A percentile compares a stretch with the other conserved stretches of the same genome.
Evolutionary conservation across 179 eudicot species (phyloP).

Genomic region (Nepenthes alata): DNA sequence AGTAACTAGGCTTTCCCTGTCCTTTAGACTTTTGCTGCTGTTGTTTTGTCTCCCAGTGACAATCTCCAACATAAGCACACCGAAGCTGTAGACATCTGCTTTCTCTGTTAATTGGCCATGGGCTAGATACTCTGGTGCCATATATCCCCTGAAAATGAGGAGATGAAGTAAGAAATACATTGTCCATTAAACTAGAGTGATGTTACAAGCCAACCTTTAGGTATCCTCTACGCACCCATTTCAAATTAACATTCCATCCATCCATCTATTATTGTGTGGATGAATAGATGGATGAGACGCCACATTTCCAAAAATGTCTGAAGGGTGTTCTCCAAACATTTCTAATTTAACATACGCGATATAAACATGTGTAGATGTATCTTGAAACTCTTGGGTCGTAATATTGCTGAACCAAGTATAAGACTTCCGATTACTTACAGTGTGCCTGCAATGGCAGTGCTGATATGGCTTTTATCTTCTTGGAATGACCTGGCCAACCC

Average conservation of each 20-base stretch:
- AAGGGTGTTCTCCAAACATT: too few relatives aligned
- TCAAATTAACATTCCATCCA: too few relatives aligned
- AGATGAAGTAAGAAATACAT: not conserved
- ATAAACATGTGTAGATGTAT: too few relatives aligned
- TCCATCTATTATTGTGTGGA: too few relatives aligned
- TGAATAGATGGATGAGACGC: too few relatives aligned
- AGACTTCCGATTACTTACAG: constrained; percentile 19
- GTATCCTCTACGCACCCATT: too few relatives aligned
- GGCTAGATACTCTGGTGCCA: constrained; percentile 57
- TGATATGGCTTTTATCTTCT: constrained; percentile 46
- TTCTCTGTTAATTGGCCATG: constrained; percentile 49
- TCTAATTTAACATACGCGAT: too few relatives aligned
- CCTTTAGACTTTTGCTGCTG: constrained; percentile 16
- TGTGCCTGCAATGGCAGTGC: constrained; percentile 57
- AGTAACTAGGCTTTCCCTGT: constrained; percentile 32
- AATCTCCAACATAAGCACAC: constrained; percentile 46
- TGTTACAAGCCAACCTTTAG: too few relatives aligned
- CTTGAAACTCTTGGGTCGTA: too few relatives aligned
- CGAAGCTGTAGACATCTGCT: constrained; percentile 56
- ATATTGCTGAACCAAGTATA: not conserved
- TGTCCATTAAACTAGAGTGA: too few relatives aligned
- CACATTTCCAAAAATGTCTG: too few relatives aligned
- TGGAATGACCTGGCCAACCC: constrained; percentile 55
- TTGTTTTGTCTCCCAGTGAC: constrained; percentile 43
- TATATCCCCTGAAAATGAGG: constrained; percentile 29